Conservation (phyloP, 495 filamentous ascomycete genomes). For the Podospora anserina region DNA sequence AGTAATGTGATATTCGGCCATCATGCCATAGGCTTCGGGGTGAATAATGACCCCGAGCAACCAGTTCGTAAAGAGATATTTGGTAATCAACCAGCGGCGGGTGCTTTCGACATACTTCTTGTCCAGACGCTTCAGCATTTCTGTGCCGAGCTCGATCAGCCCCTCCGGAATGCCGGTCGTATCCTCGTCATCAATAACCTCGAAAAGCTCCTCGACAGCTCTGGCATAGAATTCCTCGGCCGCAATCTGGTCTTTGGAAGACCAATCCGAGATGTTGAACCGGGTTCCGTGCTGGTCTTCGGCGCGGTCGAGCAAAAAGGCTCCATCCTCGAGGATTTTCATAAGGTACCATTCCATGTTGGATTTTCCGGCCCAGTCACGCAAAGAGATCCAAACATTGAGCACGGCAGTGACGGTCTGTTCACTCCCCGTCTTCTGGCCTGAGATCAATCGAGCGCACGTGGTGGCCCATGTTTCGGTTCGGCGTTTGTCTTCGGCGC, state of each 20-base stretch:
- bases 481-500: constrained; percentile 66
- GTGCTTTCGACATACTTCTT: constrained; percentile 67
- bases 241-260: constrained; percentile 67
- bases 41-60: constrained; percentile 80
- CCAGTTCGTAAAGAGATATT: constrained; percentile 90
- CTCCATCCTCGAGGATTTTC: constrained; percentile 87
- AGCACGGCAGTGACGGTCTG: constrained; percentile 68
- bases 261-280: constrained; percentile 63
- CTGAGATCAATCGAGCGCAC: constrained; percentile 73
- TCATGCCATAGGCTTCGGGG: constrained; percentile 85
- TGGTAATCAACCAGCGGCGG: constrained; percentile 74
- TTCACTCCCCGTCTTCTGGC: constrained; percentile 49
- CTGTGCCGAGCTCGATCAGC: constrained; percentile 75
- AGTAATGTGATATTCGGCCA: constrained; percentile 86
- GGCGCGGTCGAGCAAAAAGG: constrained; percentile 78
- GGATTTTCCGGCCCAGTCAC: constrained; percentile 82
- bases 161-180: constrained; percentile 81
- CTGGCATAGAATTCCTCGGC: constrained; percentile 87
- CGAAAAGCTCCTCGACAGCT: constrained; percentile 78
- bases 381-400: constrained; percentile 79
- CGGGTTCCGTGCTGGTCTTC: constrained; percentile 64
- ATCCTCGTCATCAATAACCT: constrained; percentile 74
- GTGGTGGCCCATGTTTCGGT: constrained; percentile 83
- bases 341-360: constrained; percentile 92
- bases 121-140: constrained; percentile 74